phyloP scores from a whole-genome alignment of 192 early-diverging fungal species.

The Entomortierella chlamydospora region DNA sequence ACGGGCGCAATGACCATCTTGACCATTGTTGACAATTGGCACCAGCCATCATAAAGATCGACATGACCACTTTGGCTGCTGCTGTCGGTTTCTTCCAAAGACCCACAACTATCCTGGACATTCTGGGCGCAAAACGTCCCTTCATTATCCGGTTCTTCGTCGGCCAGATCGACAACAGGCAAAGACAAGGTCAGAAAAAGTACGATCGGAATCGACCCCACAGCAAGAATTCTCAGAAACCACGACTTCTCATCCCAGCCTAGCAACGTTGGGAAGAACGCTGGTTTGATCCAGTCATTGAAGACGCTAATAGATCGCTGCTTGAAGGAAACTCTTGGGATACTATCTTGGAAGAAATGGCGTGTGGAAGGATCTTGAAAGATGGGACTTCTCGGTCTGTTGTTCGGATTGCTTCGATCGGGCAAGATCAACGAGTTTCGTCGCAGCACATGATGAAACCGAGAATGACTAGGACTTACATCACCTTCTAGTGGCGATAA shows the following conservation, averaged over 20 bases:
- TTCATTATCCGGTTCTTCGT: conserved; percentile 46
- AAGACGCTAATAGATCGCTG: neutral
- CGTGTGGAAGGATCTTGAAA: neutral
- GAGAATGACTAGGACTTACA: neutral
- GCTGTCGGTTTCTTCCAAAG: conserved; percentile 6
- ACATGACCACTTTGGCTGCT: conserved; percentile 13
- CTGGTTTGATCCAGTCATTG: conserved; percentile 26
- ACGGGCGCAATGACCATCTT: conserved; percentile 69
- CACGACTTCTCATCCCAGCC: conserved; percentile 62
- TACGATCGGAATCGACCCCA: conserved; percentile 66
- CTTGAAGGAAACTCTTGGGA: neutral
- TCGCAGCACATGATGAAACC: neutral
- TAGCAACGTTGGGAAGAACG: conserved; percentile 69
- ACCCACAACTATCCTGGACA: neutral
- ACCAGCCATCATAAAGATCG: conserved; percentile 55
- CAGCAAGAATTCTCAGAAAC: conserved; percentile 59
- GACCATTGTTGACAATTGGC: conserved; percentile 66
- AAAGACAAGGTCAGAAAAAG: conserved; percentile 66
- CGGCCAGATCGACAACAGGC: conserved; percentile 69
- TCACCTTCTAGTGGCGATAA: neutral
- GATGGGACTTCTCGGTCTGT: neutral
- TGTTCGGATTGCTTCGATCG: neutral
- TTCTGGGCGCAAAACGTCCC: neutral
- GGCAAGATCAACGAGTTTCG: neutral
- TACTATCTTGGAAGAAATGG: neutral